Evolutionary conservation across 495 filamentous ascomycete genomes (phyloP).

Genomic region (Massariosphaeria phaeospora): DNA sequence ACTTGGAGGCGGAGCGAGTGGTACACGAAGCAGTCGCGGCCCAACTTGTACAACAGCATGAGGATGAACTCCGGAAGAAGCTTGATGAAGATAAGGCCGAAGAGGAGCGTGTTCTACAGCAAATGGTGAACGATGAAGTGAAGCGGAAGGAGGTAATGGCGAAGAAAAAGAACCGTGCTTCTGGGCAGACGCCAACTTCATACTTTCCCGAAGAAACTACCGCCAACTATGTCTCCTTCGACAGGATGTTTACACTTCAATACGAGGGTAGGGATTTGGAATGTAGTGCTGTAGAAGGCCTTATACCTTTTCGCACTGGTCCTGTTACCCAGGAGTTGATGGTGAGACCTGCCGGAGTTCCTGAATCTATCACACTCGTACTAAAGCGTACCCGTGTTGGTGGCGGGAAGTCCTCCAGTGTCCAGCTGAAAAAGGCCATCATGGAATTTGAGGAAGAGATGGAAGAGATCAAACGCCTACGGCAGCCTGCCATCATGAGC

Average conservation of each 20-base stretch:
- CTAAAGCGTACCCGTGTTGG: conserved; percentile 63
- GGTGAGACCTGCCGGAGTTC: conserved; percentile 32
- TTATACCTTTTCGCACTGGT: conserved; percentile 20
- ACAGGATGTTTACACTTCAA: conserved; percentile 54
- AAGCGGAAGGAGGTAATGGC: conserved; percentile 49
- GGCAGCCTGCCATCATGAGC: conserved; percentile 70
- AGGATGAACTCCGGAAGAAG: conserved; percentile 46
- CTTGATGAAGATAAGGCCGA: conserved; percentile 55
- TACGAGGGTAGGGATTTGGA: conserved; percentile 14
- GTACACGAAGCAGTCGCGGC: conserved; percentile 57
- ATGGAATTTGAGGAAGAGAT: conserved; percentile 63
- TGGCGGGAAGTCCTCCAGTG: conserved; percentile 47
- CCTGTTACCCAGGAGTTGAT: conserved; percentile 34
- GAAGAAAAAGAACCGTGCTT: conserved; percentile 34
- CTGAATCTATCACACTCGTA: conserved; percentile 52
- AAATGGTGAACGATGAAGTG: conserved; percentile 73
- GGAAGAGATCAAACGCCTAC: conserved; percentile 64
- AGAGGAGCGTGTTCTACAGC: conserved; percentile 68
- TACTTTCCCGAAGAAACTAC: conserved; percentile 38
- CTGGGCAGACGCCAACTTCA: conserved; percentile 36
- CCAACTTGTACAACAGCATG: conserved; percentile 45
- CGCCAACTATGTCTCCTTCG: conserved; percentile 57
- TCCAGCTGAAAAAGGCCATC: conserved; percentile 57
- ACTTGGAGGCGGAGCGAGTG: conserved; percentile 83
- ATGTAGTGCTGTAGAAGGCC: conserved; percentile 25